phyloP scores from a whole-genome alignment of 352 stramenopile genomes.

The Phytophthora quininea region DNA sequence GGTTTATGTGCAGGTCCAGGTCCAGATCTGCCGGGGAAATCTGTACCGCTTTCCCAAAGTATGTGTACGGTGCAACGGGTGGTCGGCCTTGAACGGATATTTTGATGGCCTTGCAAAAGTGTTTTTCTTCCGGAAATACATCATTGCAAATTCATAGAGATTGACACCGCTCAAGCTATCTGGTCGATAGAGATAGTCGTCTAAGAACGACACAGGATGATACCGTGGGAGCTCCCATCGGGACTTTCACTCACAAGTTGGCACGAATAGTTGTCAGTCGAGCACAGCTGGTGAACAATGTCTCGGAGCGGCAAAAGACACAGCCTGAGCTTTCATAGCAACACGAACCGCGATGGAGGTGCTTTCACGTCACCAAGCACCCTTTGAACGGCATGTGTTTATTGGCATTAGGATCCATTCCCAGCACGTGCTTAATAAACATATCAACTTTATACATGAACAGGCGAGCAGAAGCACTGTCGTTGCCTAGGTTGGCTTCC shows the following conservation, averaged over 20 bases:
- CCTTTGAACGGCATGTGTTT: neutral
- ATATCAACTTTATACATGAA: constrained; percentile 4
- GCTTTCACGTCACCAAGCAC: constrained; percentile 5
- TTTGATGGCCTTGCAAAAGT: neutral
- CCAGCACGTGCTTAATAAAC: constrained; percentile 6
- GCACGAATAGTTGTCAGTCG: neutral
- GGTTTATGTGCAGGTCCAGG: no score
- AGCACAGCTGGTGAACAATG: constrained; percentile 2
- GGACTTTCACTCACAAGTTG: neutral
- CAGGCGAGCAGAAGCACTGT: neutral
- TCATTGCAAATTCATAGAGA: constrained; percentile 5
- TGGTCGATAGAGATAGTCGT: constrained; percentile 2
- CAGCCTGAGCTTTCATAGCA: constrained; percentile 10
- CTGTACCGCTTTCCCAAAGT: constrained; percentile 2
- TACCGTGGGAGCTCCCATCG: neutral
- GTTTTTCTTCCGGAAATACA: neutral
- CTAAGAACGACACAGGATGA: constrained; percentile 3
- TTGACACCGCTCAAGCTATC: neutral
- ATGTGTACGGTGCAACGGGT: neutral
- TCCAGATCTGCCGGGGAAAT: no score
- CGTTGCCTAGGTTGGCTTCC: constrained; percentile 1
- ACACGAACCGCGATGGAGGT: constrained; percentile 4
- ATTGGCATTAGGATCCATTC: neutral
- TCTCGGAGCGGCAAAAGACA: neutral
- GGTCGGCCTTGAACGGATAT: neutral